Percentiles rank a stretch among this genome's conserved stretches.
These are phyloP conservation scores for Coffea eugenioides DNA, from an alignment of 257 asterid genomes.

Conservation along the genomic window DNA sequence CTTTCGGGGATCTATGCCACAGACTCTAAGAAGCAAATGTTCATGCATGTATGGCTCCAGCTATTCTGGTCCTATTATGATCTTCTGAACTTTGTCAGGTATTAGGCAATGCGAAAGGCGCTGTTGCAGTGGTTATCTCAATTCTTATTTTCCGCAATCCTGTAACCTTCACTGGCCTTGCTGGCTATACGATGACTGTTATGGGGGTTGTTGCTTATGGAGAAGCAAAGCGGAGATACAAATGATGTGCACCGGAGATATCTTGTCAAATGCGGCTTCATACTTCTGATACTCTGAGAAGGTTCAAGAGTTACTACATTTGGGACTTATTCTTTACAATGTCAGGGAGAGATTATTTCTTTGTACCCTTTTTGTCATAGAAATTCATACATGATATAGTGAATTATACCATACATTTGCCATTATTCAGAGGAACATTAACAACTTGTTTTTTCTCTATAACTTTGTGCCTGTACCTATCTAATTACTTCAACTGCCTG, in stretches of 20 bases:
- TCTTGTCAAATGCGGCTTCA: not conserved
- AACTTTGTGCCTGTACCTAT: no score
- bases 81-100: conserved; percentile 45
- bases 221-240: conserved; percentile 82
- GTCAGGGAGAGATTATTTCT: not conserved
- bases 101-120: conserved; percentile 97
- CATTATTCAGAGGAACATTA: not conserved
- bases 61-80: conserved; percentile 7
- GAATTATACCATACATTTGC: conserved; percentile 1
- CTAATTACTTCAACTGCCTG: not conserved
- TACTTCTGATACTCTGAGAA: not conserved
- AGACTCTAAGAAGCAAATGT: not conserved
- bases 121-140: conserved; percentile 97
- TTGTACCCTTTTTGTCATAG: not conserved
- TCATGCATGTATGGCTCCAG: not conserved
- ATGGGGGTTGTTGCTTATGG: conserved; percentile 98
- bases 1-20: not conserved
- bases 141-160: conserved; percentile 89
- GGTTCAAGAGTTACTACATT: not conserved
- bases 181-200: conserved; percentile 91
- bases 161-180: conserved; percentile 81
- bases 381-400: conserved; percentile 9
- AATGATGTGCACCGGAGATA: conserved; percentile 31
- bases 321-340: not conserved
- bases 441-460: not conserved